Evolutionary conservation across 2,329 filamentous ascomycete species (phyloP).

Genomic region (Eurotiales sp.): DNA sequence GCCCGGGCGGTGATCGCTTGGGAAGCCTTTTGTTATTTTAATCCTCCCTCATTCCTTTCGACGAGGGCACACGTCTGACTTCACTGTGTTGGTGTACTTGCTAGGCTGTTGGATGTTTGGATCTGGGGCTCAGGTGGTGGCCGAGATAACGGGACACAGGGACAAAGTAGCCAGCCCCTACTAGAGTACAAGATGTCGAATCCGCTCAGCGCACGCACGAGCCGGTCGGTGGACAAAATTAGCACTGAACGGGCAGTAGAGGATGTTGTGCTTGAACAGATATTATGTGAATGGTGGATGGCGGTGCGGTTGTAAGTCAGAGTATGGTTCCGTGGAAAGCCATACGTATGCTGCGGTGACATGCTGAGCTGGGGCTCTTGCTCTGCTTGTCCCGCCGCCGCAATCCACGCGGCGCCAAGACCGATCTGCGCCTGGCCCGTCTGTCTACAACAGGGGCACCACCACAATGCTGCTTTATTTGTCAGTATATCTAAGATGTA

Average conservation of each 20-base stretch:
- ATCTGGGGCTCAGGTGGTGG: background rate
- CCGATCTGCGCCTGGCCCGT: conserved; percentile 4
- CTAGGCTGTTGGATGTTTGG: background rate
- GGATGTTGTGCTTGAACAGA: background rate
- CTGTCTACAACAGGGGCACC: too few species aligned
- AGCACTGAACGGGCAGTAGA: background rate
- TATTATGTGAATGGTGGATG: background rate
- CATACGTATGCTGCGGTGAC: conserved; percentile 3
- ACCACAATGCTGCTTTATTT: too few species aligned
- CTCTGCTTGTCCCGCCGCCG: conserved; percentile 4
- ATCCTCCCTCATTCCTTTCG: conserved; percentile 14
- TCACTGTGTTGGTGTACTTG: background rate
- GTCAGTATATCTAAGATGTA: too few species aligned
- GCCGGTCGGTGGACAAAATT: background rate
- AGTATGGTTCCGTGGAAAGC: background rate
- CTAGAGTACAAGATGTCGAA: conserved; percentile 12
- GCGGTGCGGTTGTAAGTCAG: conserved; percentile 5
- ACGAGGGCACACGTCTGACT: too few species aligned
- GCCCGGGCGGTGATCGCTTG: conserved; percentile 17
- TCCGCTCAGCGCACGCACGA: conserved; percentile 1
- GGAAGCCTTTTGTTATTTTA: background rate
- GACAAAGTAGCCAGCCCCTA: conserved; percentile 1
- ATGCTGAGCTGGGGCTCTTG: too few species aligned
- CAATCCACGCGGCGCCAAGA: conserved; percentile 9
- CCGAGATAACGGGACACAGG: conserved; percentile 6